A percentile compares a stretch with the other conserved stretches of the same genome.
These are phyloP conservation scores for Alternaria hordeiaustralica DNA, from an alignment of 2,329 filamentous ascomycete genomes.

Conservation along the genomic window DNA sequence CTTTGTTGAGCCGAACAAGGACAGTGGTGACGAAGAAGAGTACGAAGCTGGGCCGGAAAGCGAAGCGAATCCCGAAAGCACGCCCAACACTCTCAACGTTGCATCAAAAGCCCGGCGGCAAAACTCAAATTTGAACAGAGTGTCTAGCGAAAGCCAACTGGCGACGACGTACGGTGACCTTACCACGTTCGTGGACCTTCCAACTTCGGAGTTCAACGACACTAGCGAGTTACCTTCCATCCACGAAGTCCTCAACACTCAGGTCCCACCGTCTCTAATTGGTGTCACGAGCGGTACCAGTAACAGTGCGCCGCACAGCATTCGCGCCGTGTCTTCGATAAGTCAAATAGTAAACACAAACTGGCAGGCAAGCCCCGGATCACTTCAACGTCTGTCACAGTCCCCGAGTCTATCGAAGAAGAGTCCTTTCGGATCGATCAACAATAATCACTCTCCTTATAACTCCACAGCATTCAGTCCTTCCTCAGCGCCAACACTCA, in stretches of 20 bases:
- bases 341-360: constrained; percentile 9
- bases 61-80: constrained; percentile 9
- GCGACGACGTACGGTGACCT: constrained; percentile 6
- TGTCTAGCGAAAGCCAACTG: not conserved
- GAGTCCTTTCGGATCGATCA: constrained; percentile 19
- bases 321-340: constrained; percentile 7
- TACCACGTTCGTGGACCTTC: constrained; percentile 12
- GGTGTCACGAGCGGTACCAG: not conserved
- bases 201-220: constrained; percentile 14
- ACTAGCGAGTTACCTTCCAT: constrained; percentile 23
- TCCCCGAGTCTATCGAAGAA: constrained; percentile 13
- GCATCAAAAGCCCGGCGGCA: constrained; percentile 7
- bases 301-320: constrained; percentile 2
- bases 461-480: constrained; percentile 35
- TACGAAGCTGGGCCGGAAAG: constrained; percentile 9
- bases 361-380: constrained; percentile 20
- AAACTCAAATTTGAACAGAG: not conserved
- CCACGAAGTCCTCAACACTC: constrained; percentile 20
- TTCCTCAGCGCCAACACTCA: constrained; percentile 22
- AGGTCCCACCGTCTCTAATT: constrained; percentile 10
- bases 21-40: constrained; percentile 28
- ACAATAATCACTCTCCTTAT: constrained; percentile 31
- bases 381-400: constrained; percentile 12
- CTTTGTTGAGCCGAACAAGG: constrained; percentile 37
- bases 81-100: constrained; percentile 1